Percentiles rank a stretch among this genome's conserved stretches.
phyloP scores from a whole-genome alignment of 2,329 filamentous ascomycete species.

The Neocucurbitaria cava region DNA sequence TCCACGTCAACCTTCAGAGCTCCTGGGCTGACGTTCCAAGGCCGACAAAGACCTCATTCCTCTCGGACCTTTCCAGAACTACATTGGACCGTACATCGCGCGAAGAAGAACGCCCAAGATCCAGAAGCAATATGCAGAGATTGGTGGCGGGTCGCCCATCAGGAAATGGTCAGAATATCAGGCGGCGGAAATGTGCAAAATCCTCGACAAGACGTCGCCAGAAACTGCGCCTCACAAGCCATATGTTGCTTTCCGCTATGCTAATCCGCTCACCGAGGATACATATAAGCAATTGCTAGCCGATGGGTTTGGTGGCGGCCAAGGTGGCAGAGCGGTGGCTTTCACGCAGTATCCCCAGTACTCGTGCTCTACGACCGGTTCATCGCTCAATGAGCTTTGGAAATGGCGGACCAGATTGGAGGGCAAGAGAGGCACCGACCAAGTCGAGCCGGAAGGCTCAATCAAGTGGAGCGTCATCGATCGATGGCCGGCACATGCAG shows the following conservation, averaged over 20 bases:
- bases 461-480: constrained; percentile 99
- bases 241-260: constrained; percentile 97
- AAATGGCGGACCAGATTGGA: constrained; percentile 92
- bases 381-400: constrained; percentile 96
- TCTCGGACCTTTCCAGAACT: constrained; percentile 88
- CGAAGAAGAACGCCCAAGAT: constrained; percentile 93
- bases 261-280: constrained; percentile 89
- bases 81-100: constrained; percentile 88
- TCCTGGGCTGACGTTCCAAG: constrained; percentile 55
- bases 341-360: constrained; percentile 99
- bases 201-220: constrained; percentile 87
- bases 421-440: constrained; percentile 68
- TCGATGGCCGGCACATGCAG: constrained; percentile 91
- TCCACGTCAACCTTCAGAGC: background rate
- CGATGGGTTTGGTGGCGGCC: constrained; percentile 89
- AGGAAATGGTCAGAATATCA: constrained; percentile 98
- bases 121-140: constrained; percentile 90
- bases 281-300: constrained; percentile 84
- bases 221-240: constrained; percentile 96
- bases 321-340: constrained; percentile 90
- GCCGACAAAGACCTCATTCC: constrained; percentile 94
- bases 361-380: constrained; percentile 95
- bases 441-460: constrained; percentile 65
- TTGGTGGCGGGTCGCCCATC: constrained; percentile 97
- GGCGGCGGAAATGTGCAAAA: constrained; percentile 93